Conservation (phyloP, 2,329 filamentous ascomycete species). For the Huntiella decipiens region DNA sequence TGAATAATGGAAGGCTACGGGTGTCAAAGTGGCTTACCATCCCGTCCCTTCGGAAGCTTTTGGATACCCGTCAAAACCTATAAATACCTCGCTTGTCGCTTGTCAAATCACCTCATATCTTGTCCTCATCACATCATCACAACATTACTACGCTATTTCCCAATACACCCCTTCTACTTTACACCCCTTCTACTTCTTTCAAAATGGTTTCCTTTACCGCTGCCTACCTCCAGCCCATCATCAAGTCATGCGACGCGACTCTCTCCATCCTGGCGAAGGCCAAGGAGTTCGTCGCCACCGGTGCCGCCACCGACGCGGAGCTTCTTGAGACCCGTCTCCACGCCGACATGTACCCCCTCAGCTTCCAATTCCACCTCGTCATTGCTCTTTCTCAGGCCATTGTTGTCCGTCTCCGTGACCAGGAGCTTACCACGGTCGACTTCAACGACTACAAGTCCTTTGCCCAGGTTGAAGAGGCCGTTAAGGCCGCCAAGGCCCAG, state of each 20-base stretch:
- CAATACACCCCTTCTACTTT: not conserved
- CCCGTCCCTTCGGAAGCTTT: too few species aligned
- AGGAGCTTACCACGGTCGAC: not conserved
- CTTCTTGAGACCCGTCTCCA: conserved; percentile 14
- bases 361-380: conserved; percentile 16
- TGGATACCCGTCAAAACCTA: too few species aligned
- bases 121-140: too few species aligned
- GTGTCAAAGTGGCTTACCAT: too few species aligned
- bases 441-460: conserved; percentile 3
- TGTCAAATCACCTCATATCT: too few species aligned
- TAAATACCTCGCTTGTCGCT: too few species aligned
- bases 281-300: not conserved
- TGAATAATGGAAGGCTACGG: too few species aligned
- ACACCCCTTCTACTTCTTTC: not conserved
- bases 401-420: conserved; percentile 3
- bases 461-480: not conserved
- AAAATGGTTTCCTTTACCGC: conserved; percentile 9
- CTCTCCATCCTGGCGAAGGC: conserved; percentile 6
- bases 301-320: conserved; percentile 1
- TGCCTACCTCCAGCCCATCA: conserved; percentile 2
- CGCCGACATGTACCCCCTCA: conserved; percentile 20
- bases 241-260: not conserved
- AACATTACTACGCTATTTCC: not conserved
- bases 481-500: not conserved
- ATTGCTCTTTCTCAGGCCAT: not conserved